These are phyloP conservation scores for Mycena rebaudengoi DNA, from an alignment of 768 basidiomycete genomes.

Conservation along the genomic window DNA sequence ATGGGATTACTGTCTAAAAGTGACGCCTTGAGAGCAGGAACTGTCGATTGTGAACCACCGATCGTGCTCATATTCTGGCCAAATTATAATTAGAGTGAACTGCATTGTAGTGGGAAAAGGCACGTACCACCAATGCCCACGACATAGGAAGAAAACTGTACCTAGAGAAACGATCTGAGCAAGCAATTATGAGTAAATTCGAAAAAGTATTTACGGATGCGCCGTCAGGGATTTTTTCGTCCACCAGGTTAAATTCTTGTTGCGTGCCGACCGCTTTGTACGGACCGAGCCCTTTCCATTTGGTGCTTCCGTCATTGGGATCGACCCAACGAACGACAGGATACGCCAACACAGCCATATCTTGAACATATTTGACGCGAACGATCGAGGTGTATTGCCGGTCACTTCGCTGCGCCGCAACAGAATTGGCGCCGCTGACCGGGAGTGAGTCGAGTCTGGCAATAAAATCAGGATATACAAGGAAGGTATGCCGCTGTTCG, in stretches of 20 bases:
- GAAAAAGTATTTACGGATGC: background rate
- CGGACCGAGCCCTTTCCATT: background rate
- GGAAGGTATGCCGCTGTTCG: background rate
- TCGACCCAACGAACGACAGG: background rate
- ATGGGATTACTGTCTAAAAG: background rate
- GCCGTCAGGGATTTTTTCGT: background rate
- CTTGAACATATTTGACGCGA: background rate
- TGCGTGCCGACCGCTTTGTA: background rate
- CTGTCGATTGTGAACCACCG: slow-evolving; percentile 1
- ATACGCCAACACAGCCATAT: background rate
- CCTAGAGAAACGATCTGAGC: background rate
- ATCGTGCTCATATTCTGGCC: slow-evolving; percentile 6
- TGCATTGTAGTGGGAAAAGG: background rate
- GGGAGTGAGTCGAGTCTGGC: slow-evolving; percentile 11
- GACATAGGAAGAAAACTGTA: background rate
- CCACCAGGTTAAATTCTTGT: background rate
- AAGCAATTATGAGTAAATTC: background rate
- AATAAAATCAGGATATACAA: background rate
- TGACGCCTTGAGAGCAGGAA: background rate
- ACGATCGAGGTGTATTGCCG: background rate
- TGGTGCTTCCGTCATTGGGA: background rate
- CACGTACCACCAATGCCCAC: slow-evolving; percentile 6
- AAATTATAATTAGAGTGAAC: background rate
- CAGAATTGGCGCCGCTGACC: background rate
- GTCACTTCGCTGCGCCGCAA: background rate